Evolutionary conservation across 2,329 filamentous ascomycete species (phyloP), one percentile per base, ranked within the genome.

Genomic region (Trichoderma afroharzianum): DNA sequence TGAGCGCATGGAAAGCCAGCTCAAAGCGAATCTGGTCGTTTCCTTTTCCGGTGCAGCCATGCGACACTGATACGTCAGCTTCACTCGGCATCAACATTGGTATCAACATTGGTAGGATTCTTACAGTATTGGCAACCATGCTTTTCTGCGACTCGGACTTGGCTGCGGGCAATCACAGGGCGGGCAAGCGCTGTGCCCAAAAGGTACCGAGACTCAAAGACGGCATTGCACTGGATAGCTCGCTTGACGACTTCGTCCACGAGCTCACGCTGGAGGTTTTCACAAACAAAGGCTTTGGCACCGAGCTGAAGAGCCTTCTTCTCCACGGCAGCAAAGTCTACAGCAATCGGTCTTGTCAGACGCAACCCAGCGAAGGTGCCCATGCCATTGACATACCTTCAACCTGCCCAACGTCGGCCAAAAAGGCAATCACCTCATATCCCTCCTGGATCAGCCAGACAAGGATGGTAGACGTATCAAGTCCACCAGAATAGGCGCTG

Each of bases 181-280:
- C 90, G 87, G 74, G 90, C 90, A 71, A 92, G 83, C 32, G 84
- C 84, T 64, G 88, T 90, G 72, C 87, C 87, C 74, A 78, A 75
- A 9, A 81, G 76, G 68, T 81, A 82, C 28, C 72, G 74, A 77
- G 90, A 90, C 83, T 93, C 88, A 78, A 88, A 90, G 77, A 88
- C 85, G 72, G 86, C 87, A 76, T 89, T 88, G 78, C 74, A 64
- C n/a, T 55, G 43, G n/a, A 68, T 39, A 72, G 92, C 92, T 69
- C 88, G 91, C 85, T 90, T 93, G 84, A 91, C 91, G 43, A 94
- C 85, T 81, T 94, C 87, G 76, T 93, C 91, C 73, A 95, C 86
- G 78, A 95, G 93, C 81, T 93, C 91, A 15, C 33, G 62, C 39
- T 33, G 39, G 64, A 94, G 84, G 80, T 95, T 87, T 70, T 86